A percentile compares a stretch with the other conserved stretches of the same genome.
Conservation (phyloP, 2,329 filamentous ascomycete genomes). For the Amylocarpus encephaloides region DNA sequence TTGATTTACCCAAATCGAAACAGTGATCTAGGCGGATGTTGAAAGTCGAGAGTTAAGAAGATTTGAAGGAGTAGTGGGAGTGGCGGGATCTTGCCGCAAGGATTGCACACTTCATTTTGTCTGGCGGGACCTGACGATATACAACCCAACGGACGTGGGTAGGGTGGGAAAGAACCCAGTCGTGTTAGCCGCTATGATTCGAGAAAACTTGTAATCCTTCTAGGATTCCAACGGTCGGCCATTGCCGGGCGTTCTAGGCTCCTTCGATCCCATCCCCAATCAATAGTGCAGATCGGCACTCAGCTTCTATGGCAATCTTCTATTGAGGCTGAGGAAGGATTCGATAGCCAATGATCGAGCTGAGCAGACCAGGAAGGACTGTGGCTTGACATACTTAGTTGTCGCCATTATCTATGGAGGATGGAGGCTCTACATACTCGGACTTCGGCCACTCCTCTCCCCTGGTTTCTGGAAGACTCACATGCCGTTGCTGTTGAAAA, state of each 20-base stretch:
- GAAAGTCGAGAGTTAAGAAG: not conserved
- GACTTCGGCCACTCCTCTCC: not conserved
- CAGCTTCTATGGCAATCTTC: not conserved
- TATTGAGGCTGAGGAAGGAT: constrained; percentile 1
- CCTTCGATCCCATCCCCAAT: not conserved
- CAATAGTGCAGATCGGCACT: not conserved
- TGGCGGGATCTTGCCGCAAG: not conserved
- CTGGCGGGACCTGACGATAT: not conserved
- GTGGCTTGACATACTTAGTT: not conserved
- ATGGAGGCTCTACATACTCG: constrained; percentile 1
- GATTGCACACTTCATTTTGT: not conserved
- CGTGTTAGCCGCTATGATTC: not conserved
- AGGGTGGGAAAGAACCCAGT: not conserved
- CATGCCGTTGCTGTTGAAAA: not conserved
- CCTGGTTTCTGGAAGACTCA: not conserved
- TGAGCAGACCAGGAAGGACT: not conserved
- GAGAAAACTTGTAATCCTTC: too few species aligned
- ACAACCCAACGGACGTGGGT: not conserved
- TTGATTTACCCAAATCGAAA: not conserved
- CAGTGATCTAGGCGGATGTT: not conserved
- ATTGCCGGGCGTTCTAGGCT: not conserved
- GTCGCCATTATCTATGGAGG: not conserved
- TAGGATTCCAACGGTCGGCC: not conserved
- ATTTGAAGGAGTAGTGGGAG: not conserved
- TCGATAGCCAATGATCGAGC: not conserved